Base-by-base conservation (phyloP, 169 alveolate genomes). In the Cryptosporidium parvum region DNA sequence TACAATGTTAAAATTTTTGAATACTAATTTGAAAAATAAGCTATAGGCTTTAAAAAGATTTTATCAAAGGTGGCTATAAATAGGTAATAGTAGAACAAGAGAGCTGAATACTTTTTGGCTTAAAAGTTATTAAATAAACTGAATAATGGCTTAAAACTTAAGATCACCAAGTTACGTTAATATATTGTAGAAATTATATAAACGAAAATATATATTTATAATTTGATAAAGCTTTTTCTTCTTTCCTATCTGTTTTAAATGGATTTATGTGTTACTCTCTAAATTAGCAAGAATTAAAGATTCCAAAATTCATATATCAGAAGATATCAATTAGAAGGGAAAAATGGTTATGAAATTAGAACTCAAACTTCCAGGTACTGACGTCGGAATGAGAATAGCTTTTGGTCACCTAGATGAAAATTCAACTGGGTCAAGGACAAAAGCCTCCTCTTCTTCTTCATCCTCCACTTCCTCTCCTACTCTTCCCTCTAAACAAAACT, bases 311-410 rank as follows among this genome's bases (percentile, higher is more conserved):
- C 18, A 56, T 26, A 23, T 2, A 56, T n/a, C 51, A 70, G 56
- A 1, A 48, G 23, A 48, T 29, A 26, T 0, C 26, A 4, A 23
- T 9, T 42, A 42, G 12, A 42, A 9, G 48, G 14, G 10, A 31
- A 53, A 37, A 23, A 80, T 80, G 89, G 89, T 67, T 16, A 21
- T 80, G 42, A 80, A 65, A 65, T 29, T 65, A 14, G 80, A 62
- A 6, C 59, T 80, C 23, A 80, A 80, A 31, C 23, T 80, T 23
- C 89, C 89, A 37, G 89, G 89, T 14, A 80, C 89, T 16, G 89
- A 65, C 4, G 68, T 80, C 21, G 89, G 89, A 42, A 59, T 80
- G 75, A 80, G 89, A 3, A 61, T 80, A 6, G 59, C 75, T 31
- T n/a, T 80, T 8, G 89, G 89, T 0, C 73, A 62, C 14, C 10